A percentile compares a stretch with the other conserved stretches of the same genome.
Conservation (phyloP, 805 yeast species). For the Lachancea cidri region DNA sequence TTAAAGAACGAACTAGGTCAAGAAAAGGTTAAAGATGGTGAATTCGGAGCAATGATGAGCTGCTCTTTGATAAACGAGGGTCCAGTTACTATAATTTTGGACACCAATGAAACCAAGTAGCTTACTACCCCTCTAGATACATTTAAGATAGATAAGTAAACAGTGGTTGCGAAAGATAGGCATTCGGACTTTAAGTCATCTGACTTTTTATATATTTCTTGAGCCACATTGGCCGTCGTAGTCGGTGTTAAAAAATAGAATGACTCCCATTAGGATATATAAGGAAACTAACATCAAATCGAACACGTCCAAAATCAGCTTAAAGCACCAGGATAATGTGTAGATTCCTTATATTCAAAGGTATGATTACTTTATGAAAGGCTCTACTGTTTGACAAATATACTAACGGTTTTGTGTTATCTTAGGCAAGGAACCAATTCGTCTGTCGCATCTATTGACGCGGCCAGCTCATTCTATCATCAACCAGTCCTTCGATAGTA, state of each 20-base stretch:
- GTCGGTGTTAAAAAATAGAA: not conserved
- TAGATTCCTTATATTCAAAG: slow-evolving; percentile 83
- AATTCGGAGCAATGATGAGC: slow-evolving; percentile 97
- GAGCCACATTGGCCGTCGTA: not conserved
- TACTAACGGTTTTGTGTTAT: slow-evolving; percentile 52
- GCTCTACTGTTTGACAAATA: too few relatives aligned
- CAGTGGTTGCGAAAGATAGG: not conserved
- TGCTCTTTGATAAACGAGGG: slow-evolving; percentile 87
- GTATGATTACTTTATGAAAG: slow-evolving; percentile 14
- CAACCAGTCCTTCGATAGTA: slow-evolving; percentile 88
- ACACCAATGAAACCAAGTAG: slow-evolving; percentile 44
- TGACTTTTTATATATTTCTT: not conserved
- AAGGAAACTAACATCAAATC: too few relatives aligned
- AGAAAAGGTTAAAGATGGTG: slow-evolving; percentile 75
- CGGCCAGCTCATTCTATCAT: slow-evolving; percentile 96
- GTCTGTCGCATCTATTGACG: slow-evolving; percentile 79
- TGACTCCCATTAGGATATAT: too few relatives aligned
- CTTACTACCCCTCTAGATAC: not conserved
- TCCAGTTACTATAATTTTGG: slow-evolving; percentile 83
- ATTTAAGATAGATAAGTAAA: too few relatives aligned
- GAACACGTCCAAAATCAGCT: too few relatives aligned
- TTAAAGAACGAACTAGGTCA: slow-evolving; percentile 51
- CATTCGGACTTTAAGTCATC: not conserved
- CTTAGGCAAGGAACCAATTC: slow-evolving; percentile 87
- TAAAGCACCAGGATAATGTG: slow-evolving; percentile 77